Percentiles rank a stretch among this genome's conserved stretches.
These are phyloP conservation scores for Aphanomyces invadans DNA, from an alignment of 352 stramenopile genomes.

Conservation along the genomic window DNA sequence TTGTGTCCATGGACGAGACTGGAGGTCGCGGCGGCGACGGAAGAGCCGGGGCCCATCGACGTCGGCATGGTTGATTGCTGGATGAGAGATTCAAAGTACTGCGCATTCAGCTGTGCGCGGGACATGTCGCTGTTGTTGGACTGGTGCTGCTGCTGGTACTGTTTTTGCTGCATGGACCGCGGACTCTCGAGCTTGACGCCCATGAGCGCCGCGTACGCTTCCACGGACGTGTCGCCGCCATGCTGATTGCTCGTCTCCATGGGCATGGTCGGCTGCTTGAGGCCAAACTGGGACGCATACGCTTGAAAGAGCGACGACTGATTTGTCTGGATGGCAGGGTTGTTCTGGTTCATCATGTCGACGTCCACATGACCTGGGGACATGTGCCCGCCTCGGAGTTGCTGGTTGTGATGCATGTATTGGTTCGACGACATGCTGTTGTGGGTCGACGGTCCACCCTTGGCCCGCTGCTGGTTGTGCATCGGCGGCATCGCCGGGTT, in stretches of 20 bases:
- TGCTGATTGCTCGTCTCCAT: neutral
- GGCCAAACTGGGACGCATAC: conserved; percentile 24
- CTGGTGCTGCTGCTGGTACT: conserved; percentile 30
- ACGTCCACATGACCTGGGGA: conserved; percentile 10
- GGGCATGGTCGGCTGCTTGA: neutral
- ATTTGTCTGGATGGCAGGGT: neutral
- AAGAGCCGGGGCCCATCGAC: conserved; percentile 31
- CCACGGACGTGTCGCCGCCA: conserved; percentile 40
- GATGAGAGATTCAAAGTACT: conserved; percentile 74
- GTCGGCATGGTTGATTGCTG: conserved; percentile 35
- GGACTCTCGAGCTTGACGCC: conserved; percentile 73
- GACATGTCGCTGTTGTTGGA: conserved; percentile 40
- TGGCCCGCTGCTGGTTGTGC: conserved; percentile 15
- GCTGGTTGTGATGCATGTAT: conserved; percentile 6
- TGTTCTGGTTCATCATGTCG: conserved; percentile 17
- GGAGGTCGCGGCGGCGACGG: neutral
- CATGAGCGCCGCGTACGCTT: conserved; percentile 77
- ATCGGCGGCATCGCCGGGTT: conserved; percentile 5
- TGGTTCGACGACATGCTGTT: neutral
- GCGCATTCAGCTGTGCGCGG: conserved; percentile 75
- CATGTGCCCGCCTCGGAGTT: conserved; percentile 4
- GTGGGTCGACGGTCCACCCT: neutral
- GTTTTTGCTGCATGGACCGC: conserved; percentile 32
- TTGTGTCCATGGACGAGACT: conserved; percentile 29
- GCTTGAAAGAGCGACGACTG: conserved; percentile 20